Conservation (phyloP, 257 asterid genomes). For the Lavandula angustifolia region DNA sequence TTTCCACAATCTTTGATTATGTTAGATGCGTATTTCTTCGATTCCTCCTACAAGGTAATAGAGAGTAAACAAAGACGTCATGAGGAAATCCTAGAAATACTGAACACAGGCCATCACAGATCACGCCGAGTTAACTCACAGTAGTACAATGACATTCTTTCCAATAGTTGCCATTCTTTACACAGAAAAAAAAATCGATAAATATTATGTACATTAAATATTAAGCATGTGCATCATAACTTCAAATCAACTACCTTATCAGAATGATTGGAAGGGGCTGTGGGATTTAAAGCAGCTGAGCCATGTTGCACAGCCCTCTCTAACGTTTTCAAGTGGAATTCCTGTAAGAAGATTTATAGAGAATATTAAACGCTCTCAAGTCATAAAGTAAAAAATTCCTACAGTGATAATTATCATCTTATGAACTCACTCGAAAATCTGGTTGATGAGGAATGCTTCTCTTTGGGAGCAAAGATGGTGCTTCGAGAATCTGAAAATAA, state of each 20-base stretch:
- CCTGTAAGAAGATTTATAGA: conserved; percentile 52
- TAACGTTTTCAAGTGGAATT: conserved; percentile 80
- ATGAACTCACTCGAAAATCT: conserved; percentile 66
- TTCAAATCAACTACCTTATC: conserved; percentile 26
- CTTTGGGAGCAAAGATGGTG: conserved; percentile 73
- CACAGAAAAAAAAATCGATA: not conserved
- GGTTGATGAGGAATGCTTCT: conserved; percentile 71
- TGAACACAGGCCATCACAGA: conserved; percentile 1
- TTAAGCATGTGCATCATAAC: conserved; percentile 1
- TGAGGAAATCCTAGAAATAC: not conserved
- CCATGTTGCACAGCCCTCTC: conserved; percentile 80
- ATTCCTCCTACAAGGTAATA: conserved; percentile 50
- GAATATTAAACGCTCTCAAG: conserved; percentile 25
- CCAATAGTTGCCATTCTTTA: conserved; percentile 7
- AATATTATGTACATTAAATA: not conserved
- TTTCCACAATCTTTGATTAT: conserved; percentile 46
- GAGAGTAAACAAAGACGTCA: conserved; percentile 22
- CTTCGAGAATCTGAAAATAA: conserved; percentile 71
- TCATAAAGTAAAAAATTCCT: not conserved
- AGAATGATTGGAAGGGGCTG: conserved; percentile 33
- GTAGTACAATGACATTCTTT: not conserved
- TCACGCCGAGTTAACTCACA: conserved; percentile 14
- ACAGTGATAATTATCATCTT: not conserved
- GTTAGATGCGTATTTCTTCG: conserved; percentile 36
- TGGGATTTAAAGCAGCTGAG: conserved; percentile 45